Evolutionary conservation across 495 filamentous ascomycete species (phyloP).

Genomic region (Hyaloscypha hepaticicola): DNA sequence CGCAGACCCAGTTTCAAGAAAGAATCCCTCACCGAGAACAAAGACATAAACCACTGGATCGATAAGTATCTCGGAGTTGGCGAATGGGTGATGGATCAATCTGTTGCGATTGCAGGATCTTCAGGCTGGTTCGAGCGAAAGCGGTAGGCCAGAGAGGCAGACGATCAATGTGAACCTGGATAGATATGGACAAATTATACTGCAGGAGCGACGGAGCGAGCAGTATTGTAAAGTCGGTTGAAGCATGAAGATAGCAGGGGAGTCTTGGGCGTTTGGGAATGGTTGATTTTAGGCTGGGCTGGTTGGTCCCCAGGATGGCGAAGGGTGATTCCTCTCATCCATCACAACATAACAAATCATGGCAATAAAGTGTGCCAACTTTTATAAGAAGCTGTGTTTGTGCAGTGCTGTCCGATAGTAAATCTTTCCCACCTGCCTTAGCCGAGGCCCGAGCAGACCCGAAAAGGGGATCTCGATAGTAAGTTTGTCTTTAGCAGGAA

Average conservation of each 20-base stretch:
- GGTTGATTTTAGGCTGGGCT: neutral
- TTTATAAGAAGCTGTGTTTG: neutral
- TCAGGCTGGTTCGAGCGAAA: constrained; percentile 79
- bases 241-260: neutral
- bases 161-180: neutral
- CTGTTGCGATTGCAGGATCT: constrained; percentile 82
- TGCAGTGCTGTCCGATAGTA: neutral
- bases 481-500: too few relatives aligned
- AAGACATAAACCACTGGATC: constrained; percentile 85
- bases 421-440: neutral
- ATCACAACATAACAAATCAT: constrained; percentile 4
- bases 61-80: constrained; percentile 94
- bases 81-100: constrained; percentile 98
- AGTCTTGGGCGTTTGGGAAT: constrained; percentile 20
- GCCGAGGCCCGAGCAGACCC: neutral
- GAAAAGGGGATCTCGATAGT: neutral
- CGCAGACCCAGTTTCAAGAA: constrained; percentile 79
- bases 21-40: constrained; percentile 81
- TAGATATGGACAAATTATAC: neutral
- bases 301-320: constrained; percentile 4
- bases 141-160: constrained; percentile 15
- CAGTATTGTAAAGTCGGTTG: neutral
- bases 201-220: neutral
- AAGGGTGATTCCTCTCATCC: constrained; percentile 19
- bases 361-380: neutral